phyloP scores from a whole-genome alignment of 2,329 filamentous ascomycete species.

The Diaporthe sp. region DNA sequence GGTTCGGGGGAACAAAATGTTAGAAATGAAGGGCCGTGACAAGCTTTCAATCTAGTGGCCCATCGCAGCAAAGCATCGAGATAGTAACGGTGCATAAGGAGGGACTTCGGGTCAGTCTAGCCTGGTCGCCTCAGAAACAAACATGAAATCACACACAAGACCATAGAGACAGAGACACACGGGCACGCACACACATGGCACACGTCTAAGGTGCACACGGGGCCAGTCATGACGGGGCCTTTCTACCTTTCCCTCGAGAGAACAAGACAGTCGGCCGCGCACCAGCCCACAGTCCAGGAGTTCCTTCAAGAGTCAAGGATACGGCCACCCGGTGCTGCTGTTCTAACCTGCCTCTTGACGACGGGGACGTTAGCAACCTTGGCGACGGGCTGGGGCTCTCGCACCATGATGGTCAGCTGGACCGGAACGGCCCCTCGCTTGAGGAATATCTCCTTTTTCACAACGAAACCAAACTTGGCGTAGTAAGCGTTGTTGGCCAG shows the following conservation, averaged over 20 bases:
- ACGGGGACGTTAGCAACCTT: slow-evolving; percentile 47
- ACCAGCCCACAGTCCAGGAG: background rate
- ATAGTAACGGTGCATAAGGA: slow-evolving; percentile 29
- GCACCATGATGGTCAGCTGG: slow-evolving; percentile 83
- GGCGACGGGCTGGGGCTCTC: slow-evolving; percentile 68
- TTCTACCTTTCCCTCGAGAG: background rate
- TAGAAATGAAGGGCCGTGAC: slow-evolving; percentile 7
- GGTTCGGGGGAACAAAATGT: slow-evolving; percentile 9
- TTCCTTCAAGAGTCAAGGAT: slow-evolving; percentile 7
- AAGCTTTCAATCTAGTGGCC: slow-evolving; percentile 25
- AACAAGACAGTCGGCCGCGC: slow-evolving; percentile 9
- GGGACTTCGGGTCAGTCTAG: background rate
- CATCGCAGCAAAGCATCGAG: slow-evolving; percentile 10
- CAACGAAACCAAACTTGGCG: slow-evolving; percentile 79
- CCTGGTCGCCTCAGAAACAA: background rate
- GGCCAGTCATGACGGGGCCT: slow-evolving; percentile 9
- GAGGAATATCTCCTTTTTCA: slow-evolving; percentile 73
- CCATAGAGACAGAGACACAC: background rate
- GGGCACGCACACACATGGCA: background rate
- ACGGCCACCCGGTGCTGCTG: slow-evolving; percentile 11
- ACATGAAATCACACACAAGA: slow-evolving; percentile 7
- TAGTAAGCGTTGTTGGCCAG: slow-evolving; percentile 78
- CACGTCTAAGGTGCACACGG: background rate
- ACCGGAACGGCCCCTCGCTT: slow-evolving; percentile 70
- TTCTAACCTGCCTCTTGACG: slow-evolving; percentile 35